Evolutionary conservation across 371 early-diverging fungal species (phyloP).

Genomic region (Syncephalastrum racemosum): DNA sequence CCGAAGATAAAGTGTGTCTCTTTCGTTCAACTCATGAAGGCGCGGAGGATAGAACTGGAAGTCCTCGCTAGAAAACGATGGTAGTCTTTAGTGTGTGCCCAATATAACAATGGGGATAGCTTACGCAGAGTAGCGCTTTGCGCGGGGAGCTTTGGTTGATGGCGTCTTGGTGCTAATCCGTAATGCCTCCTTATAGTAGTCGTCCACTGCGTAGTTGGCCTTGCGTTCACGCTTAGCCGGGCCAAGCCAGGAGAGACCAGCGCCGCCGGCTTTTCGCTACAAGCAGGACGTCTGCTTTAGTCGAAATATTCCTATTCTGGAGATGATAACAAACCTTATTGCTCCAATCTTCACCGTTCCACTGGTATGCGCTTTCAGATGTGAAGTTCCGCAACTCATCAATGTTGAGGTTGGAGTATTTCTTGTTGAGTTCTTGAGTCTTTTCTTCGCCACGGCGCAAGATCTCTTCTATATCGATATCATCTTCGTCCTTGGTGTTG

Average conservation of each 20-base stretch:
- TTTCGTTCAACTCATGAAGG: slow-evolving; percentile 78
- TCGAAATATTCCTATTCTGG: neutral
- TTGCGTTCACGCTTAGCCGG: slow-evolving; percentile 89
- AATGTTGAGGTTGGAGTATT: slow-evolving; percentile 83
- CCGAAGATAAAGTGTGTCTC: slow-evolving; percentile 67
- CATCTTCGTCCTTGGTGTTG: slow-evolving; percentile 58
- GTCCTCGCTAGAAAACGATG: slow-evolving; percentile 53
- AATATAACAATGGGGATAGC: slow-evolving; percentile 1
- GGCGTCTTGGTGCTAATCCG: slow-evolving; percentile 51
- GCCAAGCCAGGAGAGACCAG: slow-evolving; percentile 69
- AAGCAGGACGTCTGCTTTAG: neutral
- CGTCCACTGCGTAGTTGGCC: slow-evolving; percentile 84
- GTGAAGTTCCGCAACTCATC: slow-evolving; percentile 88
- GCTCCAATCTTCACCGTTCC: slow-evolving; percentile 97
- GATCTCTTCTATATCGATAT: slow-evolving; percentile 88
- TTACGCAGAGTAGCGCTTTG: slow-evolving; percentile 55
- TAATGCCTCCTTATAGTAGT: slow-evolving; percentile 82
- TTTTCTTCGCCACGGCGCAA: slow-evolving; percentile 87
- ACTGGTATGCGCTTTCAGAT: slow-evolving; percentile 81
- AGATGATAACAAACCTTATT: slow-evolving; percentile 26
- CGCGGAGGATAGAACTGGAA: slow-evolving; percentile 92
- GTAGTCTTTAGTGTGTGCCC: slow-evolving; percentile 12
- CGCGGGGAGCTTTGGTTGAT: slow-evolving; percentile 53
- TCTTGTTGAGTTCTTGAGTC: slow-evolving; percentile 82
- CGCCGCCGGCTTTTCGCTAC: slow-evolving; percentile 44